Percentiles rank a stretch among this genome's conserved stretches.
These are phyloP conservation scores for Kregervanrija delftensis DNA, from an alignment of 805 yeast species.

Conservation along the genomic window DNA sequence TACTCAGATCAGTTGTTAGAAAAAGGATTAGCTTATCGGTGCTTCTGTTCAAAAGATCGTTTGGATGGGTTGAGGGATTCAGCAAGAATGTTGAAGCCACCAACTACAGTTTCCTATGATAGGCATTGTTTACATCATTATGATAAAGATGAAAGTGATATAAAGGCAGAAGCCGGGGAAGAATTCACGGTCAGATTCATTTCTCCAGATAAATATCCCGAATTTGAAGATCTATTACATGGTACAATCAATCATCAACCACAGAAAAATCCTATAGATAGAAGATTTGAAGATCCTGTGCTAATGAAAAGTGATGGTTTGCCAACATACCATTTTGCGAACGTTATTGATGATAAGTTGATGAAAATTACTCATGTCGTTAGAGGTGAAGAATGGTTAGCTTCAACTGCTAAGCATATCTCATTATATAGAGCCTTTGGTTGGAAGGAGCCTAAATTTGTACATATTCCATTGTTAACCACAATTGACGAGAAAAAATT, in stretches of 20 bases:
- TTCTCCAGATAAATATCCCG: constrained; percentile 65
- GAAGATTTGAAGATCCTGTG: constrained; percentile 84
- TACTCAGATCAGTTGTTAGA: constrained; percentile 52
- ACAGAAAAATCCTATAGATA: constrained; percentile 61
- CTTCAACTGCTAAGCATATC: constrained; percentile 91
- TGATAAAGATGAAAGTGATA: constrained; percentile 34
- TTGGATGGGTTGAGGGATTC: constrained; percentile 59
- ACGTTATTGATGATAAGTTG: constrained; percentile 88
- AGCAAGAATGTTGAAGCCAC: constrained; percentile 72
- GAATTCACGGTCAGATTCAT: constrained; percentile 63
- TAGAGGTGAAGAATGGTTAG: constrained; percentile 97
- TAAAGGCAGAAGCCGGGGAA: constrained; percentile 28
- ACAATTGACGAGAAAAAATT: constrained; percentile 67
- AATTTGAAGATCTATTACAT: constrained; percentile 67
- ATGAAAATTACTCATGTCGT: constrained; percentile 93
- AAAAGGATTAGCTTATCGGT: constrained; percentile 73
- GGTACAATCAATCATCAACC: constrained; percentile 75
- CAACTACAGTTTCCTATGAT: constrained; percentile 89
- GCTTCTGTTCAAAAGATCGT: constrained; percentile 80
- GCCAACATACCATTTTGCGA: constrained; percentile 97
- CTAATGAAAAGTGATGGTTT: constrained; percentile 86
- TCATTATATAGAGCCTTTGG: constrained; percentile 81
- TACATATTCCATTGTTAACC: constrained; percentile 88
- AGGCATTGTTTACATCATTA: constrained; percentile 57
- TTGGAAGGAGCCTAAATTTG: constrained; percentile 74